Evolutionary conservation across 805 yeast species (phyloP), one percentile per base, ranked within the genome.

Genomic region (Candida ascalaphidarum): DNA sequence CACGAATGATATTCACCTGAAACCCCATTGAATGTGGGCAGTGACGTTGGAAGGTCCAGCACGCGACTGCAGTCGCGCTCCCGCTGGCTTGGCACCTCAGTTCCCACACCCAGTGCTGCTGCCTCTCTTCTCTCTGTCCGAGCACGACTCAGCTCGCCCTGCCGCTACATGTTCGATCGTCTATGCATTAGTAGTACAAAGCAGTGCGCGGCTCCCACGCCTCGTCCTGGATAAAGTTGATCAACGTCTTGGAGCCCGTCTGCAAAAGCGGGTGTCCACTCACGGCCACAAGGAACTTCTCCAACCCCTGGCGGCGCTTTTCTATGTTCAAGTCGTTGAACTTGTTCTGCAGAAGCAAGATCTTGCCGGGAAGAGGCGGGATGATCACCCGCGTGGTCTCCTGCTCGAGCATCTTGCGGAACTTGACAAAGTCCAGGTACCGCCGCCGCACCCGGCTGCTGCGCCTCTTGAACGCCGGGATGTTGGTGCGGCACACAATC

Each of bases 221-320:
- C 4, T 84, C 94, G 45, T 83, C 88, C 53, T 89, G 96, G 30
- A 92, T 76, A 44, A 92, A 89, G 29, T 85, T 78, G 32, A 77
- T 77, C 37, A 88, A 66, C 1, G 79, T 75, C 41, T 75, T 74
- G 13, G 89, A 52, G 0, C 94, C 94, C 0, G 95, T 81, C 56
- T 92, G 97, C 34, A 89, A 58, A 36, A 89, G 57, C 1, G 98
- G 98, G 52, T 89, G 98, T 9, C 95, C 92, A 10, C 94, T 92
- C 12, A 88, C 94, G 11, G 74, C 65, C 24, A 62, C 44, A 22
- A 92, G 51, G 56, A 94, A 89, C 46, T 73, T 72, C 52, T 86
- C 94, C 25, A 89, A 61, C 0, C 95, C 96, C 40, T 70, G 72
- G 32, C 95, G 62, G 44, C 98, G 68, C 28, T 75, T 77, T 45